A percentile compares a stretch with the other conserved stretches of the same genome.
Evolutionary conservation across 2,329 filamentous ascomycete genomes (phyloP).

Genomic region (Pseudocercospora fuligena): DNA sequence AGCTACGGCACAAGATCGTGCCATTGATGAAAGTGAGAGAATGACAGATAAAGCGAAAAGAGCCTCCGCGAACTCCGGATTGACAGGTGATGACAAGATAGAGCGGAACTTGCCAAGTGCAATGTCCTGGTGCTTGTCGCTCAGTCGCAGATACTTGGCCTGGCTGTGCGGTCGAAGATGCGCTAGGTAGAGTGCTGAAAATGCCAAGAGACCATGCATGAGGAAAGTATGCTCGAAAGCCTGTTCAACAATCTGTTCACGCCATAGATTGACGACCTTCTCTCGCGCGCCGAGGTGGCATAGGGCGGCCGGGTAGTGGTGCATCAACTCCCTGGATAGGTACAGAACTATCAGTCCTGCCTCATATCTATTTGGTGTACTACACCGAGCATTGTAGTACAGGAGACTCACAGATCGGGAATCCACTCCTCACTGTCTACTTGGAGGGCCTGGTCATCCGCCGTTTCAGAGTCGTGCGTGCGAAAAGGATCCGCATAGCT

Average conservation of each 20-base stretch:
- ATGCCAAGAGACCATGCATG: constrained; percentile 2
- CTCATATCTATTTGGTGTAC: too few relatives aligned
- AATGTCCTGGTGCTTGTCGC: constrained; percentile 6
- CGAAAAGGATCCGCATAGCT: not conserved
- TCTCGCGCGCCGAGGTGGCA: not conserved
- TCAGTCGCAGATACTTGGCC: not conserved
- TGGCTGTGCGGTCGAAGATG: not conserved
- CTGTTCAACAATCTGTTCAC: not conserved
- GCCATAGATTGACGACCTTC: not conserved
- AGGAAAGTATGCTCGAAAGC: constrained; percentile 5
- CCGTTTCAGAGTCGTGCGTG: not conserved
- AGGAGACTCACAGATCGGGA: not conserved
- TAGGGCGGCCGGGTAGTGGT: not conserved
- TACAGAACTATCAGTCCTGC: not conserved
- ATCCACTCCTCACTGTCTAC: not conserved
- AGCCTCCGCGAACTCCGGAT: not conserved
- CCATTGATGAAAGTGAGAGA: not conserved
- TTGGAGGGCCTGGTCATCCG: not conserved
- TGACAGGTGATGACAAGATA: not conserved
- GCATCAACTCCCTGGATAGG: not conserved
- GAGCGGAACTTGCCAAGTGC: constrained; percentile 3
- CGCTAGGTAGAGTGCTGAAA: not conserved
- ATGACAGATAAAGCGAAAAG: not conserved
- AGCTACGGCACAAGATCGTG: not conserved
- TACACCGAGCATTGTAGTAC: not conserved